Evolutionary conservation across 2,329 filamentous ascomycete species (phyloP), one percentile per base, ranked within the genome.

Genomic region (Alternaria dauci): DNA sequence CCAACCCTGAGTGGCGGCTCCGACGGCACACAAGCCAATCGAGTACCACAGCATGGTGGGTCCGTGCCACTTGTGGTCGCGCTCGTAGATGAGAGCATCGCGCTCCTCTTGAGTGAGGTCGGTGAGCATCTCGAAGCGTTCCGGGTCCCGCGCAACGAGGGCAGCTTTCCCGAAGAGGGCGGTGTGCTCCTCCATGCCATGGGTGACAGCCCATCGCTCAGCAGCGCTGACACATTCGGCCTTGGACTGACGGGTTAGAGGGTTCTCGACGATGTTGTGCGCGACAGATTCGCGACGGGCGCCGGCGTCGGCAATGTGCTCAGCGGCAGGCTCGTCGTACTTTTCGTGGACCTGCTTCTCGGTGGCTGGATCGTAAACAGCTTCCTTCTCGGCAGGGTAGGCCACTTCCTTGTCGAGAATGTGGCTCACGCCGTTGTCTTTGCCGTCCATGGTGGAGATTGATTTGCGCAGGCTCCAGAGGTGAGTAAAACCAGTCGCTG

Each of bases 71-170:
- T 88, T 89, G 82, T 92, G 88, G 26, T 86, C 80, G 34, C 85
- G 81, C 75, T 92, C 90, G 59, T 88, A 81, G 41, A 81, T 81
- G 18, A 94, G 82, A 12, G 82, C 83, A 20, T 83, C 79, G 59
- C 88, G 85, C 71, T 91, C 89, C 0, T 82, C 80, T 16, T 88
- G 83, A 55, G 83, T 79, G 2, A 94, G 83, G 11, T 86, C 85
- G 52, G 86, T 80, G 54, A 93, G 83, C 34, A 83, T 80, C 58
- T 91, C 89, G 73, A 85, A 91, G 30, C 83, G 82, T 8, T 81
- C 80, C 0, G 90, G 90, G 67, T 89, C 87, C 74, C 92, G 90
- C 3, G 91, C 91, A 18, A 93, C 85, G 11, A 94, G 82, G 4
- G 91, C 92, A 34, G 90, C 91, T 69, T 89, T 89, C 52, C 85